phyloP scores from a whole-genome alignment of 306 rosid genomes.

The Acacia acuminata region DNA sequence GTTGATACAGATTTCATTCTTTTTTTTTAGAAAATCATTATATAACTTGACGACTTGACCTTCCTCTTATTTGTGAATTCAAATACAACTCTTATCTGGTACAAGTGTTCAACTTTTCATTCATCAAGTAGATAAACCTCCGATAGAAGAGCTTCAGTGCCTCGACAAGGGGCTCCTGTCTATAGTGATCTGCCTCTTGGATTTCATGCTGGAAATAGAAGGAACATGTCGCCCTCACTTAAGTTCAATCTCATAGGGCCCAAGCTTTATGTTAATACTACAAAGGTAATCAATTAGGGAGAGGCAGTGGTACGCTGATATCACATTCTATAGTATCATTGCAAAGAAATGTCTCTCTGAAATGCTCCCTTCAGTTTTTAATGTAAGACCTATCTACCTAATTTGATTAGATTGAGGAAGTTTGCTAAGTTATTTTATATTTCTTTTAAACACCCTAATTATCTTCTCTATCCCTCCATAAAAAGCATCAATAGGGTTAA shows the following conservation, averaged over 20 bases:
- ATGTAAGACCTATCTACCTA: too few relatives aligned
- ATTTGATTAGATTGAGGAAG: too few relatives aligned
- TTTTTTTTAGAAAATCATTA: neutral
- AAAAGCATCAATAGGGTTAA: too few relatives aligned
- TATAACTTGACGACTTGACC: neutral
- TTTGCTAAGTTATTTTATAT: too few relatives aligned
- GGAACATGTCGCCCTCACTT: conserved; percentile 64
- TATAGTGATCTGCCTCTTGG: conserved; percentile 82
- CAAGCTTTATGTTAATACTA: conserved; percentile 82
- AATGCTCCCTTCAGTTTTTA: too few relatives aligned
- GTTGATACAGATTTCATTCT: neutral
- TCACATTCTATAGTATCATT: too few relatives aligned
- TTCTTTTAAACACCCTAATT: too few relatives aligned
- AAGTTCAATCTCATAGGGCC: conserved; percentile 85
- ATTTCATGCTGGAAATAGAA: conserved; percentile 53
- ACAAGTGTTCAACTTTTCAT: conserved; percentile 14
- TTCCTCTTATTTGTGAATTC: neutral
- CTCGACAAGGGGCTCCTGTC: conserved; percentile 92
- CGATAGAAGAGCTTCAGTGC: conserved; percentile 85
- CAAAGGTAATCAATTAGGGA: conserved; percentile 46
- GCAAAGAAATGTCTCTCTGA: too few relatives aligned
- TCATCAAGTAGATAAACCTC: conserved; percentile 77
- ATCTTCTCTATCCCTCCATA: too few relatives aligned
- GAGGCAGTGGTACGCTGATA: too few relatives aligned
- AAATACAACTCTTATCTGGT: neutral